Base-by-base conservation (phyloP, 2,329 filamentous ascomycete species). In the Xylogone sp. region DNA sequence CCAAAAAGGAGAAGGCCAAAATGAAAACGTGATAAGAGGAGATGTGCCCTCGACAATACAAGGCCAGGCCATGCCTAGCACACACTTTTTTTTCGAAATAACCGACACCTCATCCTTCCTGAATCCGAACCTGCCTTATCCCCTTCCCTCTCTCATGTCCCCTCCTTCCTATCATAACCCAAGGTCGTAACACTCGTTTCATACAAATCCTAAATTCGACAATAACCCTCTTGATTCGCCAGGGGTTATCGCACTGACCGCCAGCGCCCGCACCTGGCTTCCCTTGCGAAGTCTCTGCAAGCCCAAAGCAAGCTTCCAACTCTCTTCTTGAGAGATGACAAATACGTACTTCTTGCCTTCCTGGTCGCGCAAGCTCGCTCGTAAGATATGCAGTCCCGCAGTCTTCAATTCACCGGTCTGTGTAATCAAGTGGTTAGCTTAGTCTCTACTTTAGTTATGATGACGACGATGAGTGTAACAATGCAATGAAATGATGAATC, bases 331-430 rank as follows among this genome's bases (percentile, higher is more conserved):
- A 42, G 75, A 73, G 29, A 87, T 69, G 9, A 87, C 75, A 62
- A 87, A 87, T 31, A 87, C 66, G 62, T 81, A 86, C 31, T 82
- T 75, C 69, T 84, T 85, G 43, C 81, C 82, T 54, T 86, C 83
- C 57, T 84, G 81, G 61, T 88, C 84, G 50, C 82, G 73, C 52
- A 87, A 75, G 13, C 78, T 84, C 20, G 83, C 84, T 47, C 84
- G 77, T 51, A 88, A 68, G 9, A 88, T 66, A 64, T 87, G 84
- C 48, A 84, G 65, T 48, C 80, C 79, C 56, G 75, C 78, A 51
- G 69, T 67, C 65, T 75, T 79, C 73, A 74, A 77, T 58, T 78
- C 77, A 53, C 78, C 81, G 46, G 72, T 75, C 73, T 77, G 75
- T 48, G 71, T 53, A 57, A 54, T 57, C 56, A 49, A 45, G 31